Evolutionary conservation across 2,329 filamentous ascomycete genomes (phyloP).

Genomic region (Ambrosiella cleistominuta): DNA sequence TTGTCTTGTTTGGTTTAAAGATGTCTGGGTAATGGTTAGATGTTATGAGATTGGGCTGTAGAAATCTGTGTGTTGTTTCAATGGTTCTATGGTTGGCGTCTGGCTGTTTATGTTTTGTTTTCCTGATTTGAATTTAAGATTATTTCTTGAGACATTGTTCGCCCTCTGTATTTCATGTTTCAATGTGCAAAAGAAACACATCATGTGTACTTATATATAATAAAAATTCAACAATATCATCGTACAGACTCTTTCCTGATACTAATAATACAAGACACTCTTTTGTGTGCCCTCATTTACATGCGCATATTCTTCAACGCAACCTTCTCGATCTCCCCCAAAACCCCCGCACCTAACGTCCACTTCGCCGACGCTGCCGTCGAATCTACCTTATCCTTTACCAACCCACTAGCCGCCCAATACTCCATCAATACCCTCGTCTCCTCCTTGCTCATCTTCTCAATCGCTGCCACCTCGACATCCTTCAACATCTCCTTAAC

Average conservation of each 20-base stretch:
- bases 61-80: background rate
- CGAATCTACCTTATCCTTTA: conserved; percentile 54
- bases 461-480: conserved; percentile 37
- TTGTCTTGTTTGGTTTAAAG: background rate
- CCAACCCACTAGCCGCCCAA: conserved; percentile 70
- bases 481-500: conserved; percentile 35
- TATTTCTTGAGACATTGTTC: background rate
- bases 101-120: conserved; percentile 6
- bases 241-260: background rate
- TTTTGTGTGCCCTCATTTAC: conserved; percentile 16
- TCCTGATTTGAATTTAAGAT: background rate
- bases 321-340: conserved; percentile 71
- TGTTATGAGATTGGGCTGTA: background rate
- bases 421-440: conserved; percentile 75
- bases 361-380: conserved; percentile 62
- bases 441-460: conserved; percentile 56
- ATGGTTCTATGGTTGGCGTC: background rate
- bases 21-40: background rate
- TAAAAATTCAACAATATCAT: background rate
- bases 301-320: conserved; percentile 31
- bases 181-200: background rate
- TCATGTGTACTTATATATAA: background rate
- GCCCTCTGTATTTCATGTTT: background rate
- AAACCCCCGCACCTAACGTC: conserved; percentile 60
- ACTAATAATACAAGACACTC: background rate